These are phyloP conservation scores for Colletotrichum horii DNA, from an alignment of 2,329 filamentous ascomycete species.

Conservation along the genomic window DNA sequence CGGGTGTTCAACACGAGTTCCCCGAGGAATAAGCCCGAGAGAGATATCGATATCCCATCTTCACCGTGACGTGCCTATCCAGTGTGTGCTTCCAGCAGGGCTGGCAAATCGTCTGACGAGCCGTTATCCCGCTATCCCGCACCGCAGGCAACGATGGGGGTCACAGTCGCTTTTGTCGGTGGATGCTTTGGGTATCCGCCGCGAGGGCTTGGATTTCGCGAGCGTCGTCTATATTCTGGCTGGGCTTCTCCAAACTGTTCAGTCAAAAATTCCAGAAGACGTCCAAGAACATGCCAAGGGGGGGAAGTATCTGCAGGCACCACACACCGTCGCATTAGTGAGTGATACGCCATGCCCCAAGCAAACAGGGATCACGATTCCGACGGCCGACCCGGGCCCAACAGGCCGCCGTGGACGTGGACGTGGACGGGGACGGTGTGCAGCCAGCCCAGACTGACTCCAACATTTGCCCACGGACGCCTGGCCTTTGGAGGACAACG, in stretches of 20 bases:
- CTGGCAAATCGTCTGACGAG: background rate
- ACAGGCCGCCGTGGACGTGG: background rate
- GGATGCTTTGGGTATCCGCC: background rate
- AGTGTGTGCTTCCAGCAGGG: background rate
- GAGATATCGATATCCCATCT: background rate
- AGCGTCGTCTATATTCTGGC: conserved; percentile 11
- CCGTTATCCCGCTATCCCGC: background rate
- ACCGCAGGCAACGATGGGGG: background rate
- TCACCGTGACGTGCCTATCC: background rate
- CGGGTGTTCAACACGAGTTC: conserved; percentile 14
- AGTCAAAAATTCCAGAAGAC: conserved; percentile 6
- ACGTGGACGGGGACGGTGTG: background rate
- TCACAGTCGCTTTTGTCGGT: background rate
- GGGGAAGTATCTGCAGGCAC: conserved; percentile 1
- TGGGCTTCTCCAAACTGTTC: background rate
- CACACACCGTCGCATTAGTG: conserved; percentile 2
- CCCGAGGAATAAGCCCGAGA: background rate
- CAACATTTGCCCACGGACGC: conserved; percentile 6
- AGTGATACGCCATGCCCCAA: background rate
- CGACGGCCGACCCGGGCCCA: conserved; percentile 18
- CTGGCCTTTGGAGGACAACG: conserved; percentile 7
- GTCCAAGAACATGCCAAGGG: conserved; percentile 13
- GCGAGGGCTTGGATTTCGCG: background rate
- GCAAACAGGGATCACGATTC: conserved; percentile 3
- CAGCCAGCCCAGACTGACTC: background rate